phyloP scores from a whole-genome alignment of 2,329 filamentous ascomycete genomes.

The Colletotrichum neosansevieriae region DNA sequence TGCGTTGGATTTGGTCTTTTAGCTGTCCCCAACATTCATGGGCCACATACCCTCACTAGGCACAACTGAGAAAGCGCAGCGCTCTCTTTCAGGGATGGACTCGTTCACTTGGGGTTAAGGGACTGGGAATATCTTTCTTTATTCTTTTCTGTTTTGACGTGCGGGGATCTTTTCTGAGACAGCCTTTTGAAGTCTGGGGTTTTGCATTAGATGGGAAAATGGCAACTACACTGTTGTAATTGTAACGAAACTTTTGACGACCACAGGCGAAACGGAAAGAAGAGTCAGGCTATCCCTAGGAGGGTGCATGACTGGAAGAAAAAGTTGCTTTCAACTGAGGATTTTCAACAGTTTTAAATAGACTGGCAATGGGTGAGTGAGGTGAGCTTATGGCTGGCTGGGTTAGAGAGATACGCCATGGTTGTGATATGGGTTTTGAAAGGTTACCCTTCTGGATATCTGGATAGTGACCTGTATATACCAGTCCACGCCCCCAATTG shows the following conservation, averaged over 20 bases:
- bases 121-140: conserved; percentile 1
- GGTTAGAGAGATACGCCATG: background rate
- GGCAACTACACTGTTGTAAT: conserved; percentile 42
- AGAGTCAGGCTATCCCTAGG: background rate
- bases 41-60: conserved; percentile 23
- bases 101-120: conserved; percentile 23
- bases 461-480: too few species aligned
- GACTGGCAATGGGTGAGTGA: background rate
- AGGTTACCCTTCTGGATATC: too few species aligned
- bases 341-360: background rate
- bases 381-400: background rate
- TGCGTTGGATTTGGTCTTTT: conserved; percentile 15
- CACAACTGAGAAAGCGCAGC: conserved; percentile 25
- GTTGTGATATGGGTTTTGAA: background rate
- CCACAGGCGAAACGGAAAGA: conserved; percentile 5
- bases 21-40: conserved; percentile 11
- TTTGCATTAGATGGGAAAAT: conserved; percentile 40
- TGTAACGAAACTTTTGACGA: conserved; percentile 41
- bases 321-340: conserved; percentile 5
- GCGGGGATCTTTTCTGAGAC: conserved; percentile 19
- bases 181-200: conserved; percentile 21
- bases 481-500: too few species aligned
- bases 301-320: conserved; percentile 15
- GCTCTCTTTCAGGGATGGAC: conserved; percentile 27
- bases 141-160: conserved; percentile 9